Conservation (phyloP, 1,139 yeast species). For the Suhomyces bokatorum region DNA sequence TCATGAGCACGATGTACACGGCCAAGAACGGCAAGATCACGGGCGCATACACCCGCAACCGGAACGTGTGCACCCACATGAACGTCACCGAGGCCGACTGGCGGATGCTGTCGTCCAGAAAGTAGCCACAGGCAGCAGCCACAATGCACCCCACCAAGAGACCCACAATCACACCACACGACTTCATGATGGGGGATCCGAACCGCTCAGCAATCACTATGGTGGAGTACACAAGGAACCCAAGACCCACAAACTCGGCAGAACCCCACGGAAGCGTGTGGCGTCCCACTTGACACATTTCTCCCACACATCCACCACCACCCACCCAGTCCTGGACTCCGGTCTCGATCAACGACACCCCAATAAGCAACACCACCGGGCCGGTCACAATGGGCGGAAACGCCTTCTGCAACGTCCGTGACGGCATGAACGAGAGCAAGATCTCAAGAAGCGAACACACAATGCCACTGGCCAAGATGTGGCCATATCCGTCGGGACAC, state of each 20-base stretch:
- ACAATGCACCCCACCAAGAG: conserved; percentile 85
- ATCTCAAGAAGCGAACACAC: conserved; percentile 77
- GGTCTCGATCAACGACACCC: conserved; percentile 61
- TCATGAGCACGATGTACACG: conserved; percentile 74
- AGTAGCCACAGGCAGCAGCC: conserved; percentile 88
- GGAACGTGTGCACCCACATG: conserved; percentile 85
- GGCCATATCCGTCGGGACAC: conserved; percentile 89
- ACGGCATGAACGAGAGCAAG: conserved; percentile 70
- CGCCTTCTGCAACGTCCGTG: conserved; percentile 62
- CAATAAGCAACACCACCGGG: conserved; percentile 84
- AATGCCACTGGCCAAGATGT: conserved; percentile 76
- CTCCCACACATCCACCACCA: conserved; percentile 69
- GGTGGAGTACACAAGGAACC: conserved; percentile 74
- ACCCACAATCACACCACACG: conserved; percentile 87
- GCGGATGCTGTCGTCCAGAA: conserved; percentile 52
- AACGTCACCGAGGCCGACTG: conserved; percentile 83
- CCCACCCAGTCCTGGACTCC: conserved; percentile 89
- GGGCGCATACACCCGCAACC: conserved; percentile 74
- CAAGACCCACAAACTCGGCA: conserved; percentile 81
- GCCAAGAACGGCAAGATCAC: conserved; percentile 81
- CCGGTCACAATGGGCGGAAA: conserved; percentile 93
- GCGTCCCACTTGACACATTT: conserved; percentile 45
- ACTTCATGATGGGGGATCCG: conserved; percentile 94
- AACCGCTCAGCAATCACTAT: conserved; percentile 77
- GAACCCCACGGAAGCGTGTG: conserved; percentile 76